phyloP scores from a whole-genome alignment of 1,139 yeast genomes.

The Scheffersomyces lignicola region DNA sequence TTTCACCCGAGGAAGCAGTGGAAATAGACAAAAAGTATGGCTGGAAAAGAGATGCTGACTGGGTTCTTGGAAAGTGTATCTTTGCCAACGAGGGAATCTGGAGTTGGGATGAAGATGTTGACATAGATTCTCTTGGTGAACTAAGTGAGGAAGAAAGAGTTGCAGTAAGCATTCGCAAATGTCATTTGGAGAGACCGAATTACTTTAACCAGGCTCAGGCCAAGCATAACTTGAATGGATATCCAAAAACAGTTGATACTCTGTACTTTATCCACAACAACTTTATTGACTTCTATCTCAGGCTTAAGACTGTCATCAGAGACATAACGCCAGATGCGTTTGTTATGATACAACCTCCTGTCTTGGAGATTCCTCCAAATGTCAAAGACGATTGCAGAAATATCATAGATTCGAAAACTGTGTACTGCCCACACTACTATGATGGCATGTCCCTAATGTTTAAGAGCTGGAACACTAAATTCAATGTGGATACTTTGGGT shows the following conservation, averaged over 20 bases:
- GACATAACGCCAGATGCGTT: constrained; percentile 45
- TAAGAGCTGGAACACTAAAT: constrained; percentile 73
- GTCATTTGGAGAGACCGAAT: constrained; percentile 30
- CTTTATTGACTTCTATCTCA: constrained; percentile 59
- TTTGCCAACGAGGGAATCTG: constrained; percentile 82
- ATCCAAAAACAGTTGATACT: constrained; percentile 43
- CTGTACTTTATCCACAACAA: constrained; percentile 61
- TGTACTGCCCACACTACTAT: constrained; percentile 85
- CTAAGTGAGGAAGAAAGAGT: constrained; percentile 30
- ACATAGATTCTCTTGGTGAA: constrained; percentile 19
- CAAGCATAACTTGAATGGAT: constrained; percentile 21
- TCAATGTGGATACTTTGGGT: constrained; percentile 88
- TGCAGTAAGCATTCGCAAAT: constrained; percentile 26
- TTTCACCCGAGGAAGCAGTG: constrained; percentile 38
- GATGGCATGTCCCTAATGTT: constrained; percentile 93
- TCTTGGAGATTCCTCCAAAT: constrained; percentile 74
- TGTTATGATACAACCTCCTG: constrained; percentile 80
- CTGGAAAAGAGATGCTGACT: constrained; percentile 61
- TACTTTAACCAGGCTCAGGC: constrained; percentile 30
- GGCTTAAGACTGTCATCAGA: constrained; percentile 52
- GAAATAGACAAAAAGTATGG: constrained; percentile 61
- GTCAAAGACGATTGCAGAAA: constrained; percentile 49
- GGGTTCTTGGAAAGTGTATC: constrained; percentile 76
- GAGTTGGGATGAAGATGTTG: constrained; percentile 42
- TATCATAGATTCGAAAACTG: constrained; percentile 62